phyloP scores from a whole-genome alignment of 352 stramenopile species.

The Chrysophaeum taylorii region DNA sequence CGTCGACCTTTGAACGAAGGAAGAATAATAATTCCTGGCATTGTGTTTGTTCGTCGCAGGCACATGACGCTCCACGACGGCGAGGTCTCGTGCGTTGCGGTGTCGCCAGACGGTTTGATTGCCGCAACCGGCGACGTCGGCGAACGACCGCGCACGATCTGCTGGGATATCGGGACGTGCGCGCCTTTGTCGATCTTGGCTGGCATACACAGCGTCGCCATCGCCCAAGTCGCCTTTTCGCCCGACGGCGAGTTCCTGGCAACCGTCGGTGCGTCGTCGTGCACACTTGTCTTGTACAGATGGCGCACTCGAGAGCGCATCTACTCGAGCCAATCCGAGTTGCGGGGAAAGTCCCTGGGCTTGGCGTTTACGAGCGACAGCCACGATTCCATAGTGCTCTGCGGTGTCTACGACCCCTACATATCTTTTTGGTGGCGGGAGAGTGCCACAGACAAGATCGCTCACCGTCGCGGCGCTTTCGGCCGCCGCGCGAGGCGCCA shows the following conservation, averaged over 20 bases:
- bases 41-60: too few relatives aligned
- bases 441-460: slow-evolving; percentile 23
- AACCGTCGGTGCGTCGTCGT: slow-evolving; percentile 54
- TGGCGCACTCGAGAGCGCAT: slow-evolving; percentile 29
- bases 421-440: slow-evolving; percentile 27
- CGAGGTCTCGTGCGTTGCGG: slow-evolving; percentile 7
- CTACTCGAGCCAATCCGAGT: slow-evolving; percentile 20
- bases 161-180: slow-evolving; percentile 12
- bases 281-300: slow-evolving; percentile 36
- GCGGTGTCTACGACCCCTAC: slow-evolving; percentile 25
- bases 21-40: too few relatives aligned
- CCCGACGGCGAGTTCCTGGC: slow-evolving; percentile 51
- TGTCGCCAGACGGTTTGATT: slow-evolving; percentile 12
- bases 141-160: slow-evolving; percentile 8
- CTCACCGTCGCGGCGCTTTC: slow-evolving; percentile 22
- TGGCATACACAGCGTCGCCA: slow-evolving; percentile 29
- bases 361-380: slow-evolving; percentile 35
- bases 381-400: slow-evolving; percentile 28
- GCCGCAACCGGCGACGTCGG: slow-evolving; percentile 18
- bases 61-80: not conserved
- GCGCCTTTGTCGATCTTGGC: slow-evolving; percentile 14
- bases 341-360: slow-evolving; percentile 28
- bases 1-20: too few relatives aligned
- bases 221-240: slow-evolving; percentile 50
- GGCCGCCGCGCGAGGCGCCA: slow-evolving; percentile 28